phyloP scores from a whole-genome alignment of 352 stramenopile species.

The Globisporangium parvum region DNA sequence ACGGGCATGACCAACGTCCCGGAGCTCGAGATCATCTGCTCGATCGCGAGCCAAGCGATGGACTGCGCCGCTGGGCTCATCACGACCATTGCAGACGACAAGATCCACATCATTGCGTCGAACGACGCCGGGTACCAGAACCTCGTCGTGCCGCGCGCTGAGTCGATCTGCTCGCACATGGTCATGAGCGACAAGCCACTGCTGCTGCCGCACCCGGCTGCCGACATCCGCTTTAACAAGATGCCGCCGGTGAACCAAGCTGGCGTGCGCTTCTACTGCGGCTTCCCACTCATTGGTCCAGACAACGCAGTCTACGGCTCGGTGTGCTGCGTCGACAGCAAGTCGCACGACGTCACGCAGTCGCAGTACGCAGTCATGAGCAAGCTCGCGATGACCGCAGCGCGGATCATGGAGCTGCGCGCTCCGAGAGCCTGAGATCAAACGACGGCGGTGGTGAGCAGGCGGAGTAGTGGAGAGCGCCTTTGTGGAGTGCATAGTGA shows the following conservation, averaged over 20 bases:
- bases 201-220: conserved; percentile 38
- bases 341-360: conserved; percentile 31
- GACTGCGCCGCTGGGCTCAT: conserved; percentile 32
- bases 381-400: conserved; percentile 29
- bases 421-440: background rate
- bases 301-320: conserved; percentile 36
- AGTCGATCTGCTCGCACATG: conserved; percentile 48
- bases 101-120: conserved; percentile 31
- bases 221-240: conserved; percentile 46
- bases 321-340: conserved; percentile 37
- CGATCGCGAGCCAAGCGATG: conserved; percentile 38
- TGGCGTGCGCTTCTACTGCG: conserved; percentile 49
- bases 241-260: conserved; percentile 23
- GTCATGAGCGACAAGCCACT: conserved; percentile 46
- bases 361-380: conserved; percentile 34
- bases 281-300: conserved; percentile 29
- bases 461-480: too few relatives aligned
- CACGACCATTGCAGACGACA: conserved; percentile 37
- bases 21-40: conserved; percentile 59
- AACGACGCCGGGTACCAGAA: conserved; percentile 24
- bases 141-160: conserved; percentile 25
- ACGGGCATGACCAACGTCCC: conserved; percentile 28
- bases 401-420: conserved; percentile 28
- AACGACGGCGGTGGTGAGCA: too few relatives aligned
- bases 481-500: too few relatives aligned